These are phyloP conservation scores for Cylindrotheca fusiformis DNA, from an alignment of 108 stramenopile species.

Conservation along the genomic window DNA sequence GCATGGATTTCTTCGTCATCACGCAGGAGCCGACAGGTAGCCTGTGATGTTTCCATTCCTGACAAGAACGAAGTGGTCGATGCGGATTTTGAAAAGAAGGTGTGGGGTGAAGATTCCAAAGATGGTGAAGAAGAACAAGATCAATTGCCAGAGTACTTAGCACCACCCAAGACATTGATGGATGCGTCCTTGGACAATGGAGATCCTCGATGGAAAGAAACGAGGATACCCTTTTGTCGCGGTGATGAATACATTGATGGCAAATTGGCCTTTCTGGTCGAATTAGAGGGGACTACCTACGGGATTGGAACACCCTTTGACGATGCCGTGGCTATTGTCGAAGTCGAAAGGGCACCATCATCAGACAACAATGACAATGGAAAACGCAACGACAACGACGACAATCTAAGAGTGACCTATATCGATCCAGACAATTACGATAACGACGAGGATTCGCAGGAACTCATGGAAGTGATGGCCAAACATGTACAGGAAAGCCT, in stretches of 20 bases:
- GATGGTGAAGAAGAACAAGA: neutral
- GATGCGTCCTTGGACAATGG: slow-evolving; percentile 35
- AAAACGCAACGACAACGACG: slow-evolving; percentile 6
- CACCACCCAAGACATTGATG: slow-evolving; percentile 20
- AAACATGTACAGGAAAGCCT: slow-evolving; percentile 39
- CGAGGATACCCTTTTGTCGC: slow-evolving; percentile 38
- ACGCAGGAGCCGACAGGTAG: neutral
- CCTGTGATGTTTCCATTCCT: neutral
- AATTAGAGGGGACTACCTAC: slow-evolving; percentile 36
- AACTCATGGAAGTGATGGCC: slow-evolving; percentile 61
- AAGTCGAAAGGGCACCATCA: too few relatives aligned
- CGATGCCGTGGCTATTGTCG: slow-evolving; percentile 36
- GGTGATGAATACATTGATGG: slow-evolving; percentile 40
- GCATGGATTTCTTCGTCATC: neutral
- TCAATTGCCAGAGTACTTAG: neutral
- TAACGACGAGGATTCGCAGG: slow-evolving; percentile 41
- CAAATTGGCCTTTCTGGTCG: slow-evolving; percentile 42
- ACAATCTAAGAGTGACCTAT: slow-evolving; percentile 16
- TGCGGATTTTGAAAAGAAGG: slow-evolving; percentile 13
- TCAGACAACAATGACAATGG: slow-evolving; percentile 3
- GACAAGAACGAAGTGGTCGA: slow-evolving; percentile 4
- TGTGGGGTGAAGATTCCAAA: neutral
- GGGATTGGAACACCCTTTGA: slow-evolving; percentile 51
- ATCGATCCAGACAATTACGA: slow-evolving; percentile 39
- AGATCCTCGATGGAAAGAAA: slow-evolving; percentile 34